Evolutionary conservation across 2,329 filamentous ascomycete genomes (phyloP), one percentile per base, ranked within the genome.

Genomic region (Xylaria digitata): DNA sequence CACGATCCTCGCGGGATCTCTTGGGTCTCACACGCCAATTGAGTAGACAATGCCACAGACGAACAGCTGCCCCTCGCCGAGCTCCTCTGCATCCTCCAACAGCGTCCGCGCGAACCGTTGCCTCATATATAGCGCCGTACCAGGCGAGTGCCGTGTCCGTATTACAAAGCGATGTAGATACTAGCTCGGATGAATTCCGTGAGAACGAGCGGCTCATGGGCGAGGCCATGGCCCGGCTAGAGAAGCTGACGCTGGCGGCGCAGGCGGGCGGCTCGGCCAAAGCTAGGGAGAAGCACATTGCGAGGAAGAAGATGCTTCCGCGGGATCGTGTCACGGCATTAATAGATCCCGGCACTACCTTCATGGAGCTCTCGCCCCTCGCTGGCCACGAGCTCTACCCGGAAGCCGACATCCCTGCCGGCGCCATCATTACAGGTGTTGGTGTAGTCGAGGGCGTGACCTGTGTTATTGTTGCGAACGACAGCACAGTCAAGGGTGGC

Each of bases 401-500:
- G 0, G 93, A 91, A 63, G 94, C 95, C 65, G 92, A 97, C 17
- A 91, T 97, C 1, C 93, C 95, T 0, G 91, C 93, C 0, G 96
- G 91, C 30, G 95, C 94, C 6, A 96, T 99, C 72, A 93, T 99
- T 66, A 96, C 96, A 0, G 96, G 95, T 0, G 89, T 98, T 59
- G 95, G 95, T 2, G 91, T 92, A 1, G 92, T 99, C 30, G 92
- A 96, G 77, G 95, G 95, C 15, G 93, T 97, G 30, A 91, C 90
- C 46, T 98, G 95, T 79, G 91, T 97, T 82, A 92, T 98, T 73
- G 92, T 97, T 56, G 94, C 94, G 65, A 97, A 98, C 78, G 95
- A 97, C 78, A 96, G 93, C 82, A 97, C 95, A 19, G 95, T 98
- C 76, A 99, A 98, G 82, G 95, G 95, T 59, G 95, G 95, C 26